A percentile compares a stretch with the other conserved stretches of the same genome.
Evolutionary conservation across 2,329 filamentous ascomycete genomes (phyloP).

Genomic region (Hymenoscyphus fructigenus): DNA sequence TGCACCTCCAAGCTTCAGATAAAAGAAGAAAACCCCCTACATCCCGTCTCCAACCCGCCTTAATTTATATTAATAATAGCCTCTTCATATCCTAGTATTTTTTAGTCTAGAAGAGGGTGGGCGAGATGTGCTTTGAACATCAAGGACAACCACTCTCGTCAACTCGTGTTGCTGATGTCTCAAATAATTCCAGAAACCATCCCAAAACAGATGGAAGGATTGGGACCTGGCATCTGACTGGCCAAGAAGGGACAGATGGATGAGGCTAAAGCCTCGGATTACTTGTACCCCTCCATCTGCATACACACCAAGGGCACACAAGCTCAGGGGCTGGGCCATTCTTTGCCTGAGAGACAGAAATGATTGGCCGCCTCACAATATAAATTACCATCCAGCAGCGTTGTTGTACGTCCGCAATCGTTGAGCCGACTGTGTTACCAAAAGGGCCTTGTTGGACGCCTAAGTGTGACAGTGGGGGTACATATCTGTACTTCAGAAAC

Average conservation of each 20-base stretch:
- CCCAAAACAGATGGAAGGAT: neutral
- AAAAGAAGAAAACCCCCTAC: neutral
- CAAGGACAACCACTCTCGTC: neutral
- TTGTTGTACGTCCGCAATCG: neutral
- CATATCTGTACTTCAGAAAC: neutral
- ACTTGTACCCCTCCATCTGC: neutral
- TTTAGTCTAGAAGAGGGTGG: neutral
- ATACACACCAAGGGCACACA: neutral
- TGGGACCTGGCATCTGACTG: neutral
- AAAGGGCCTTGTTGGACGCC: neutral
- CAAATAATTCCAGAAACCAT: neutral
- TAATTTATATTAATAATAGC: constrained; percentile 3
- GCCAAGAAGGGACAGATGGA: neutral
- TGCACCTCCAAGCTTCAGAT: constrained; percentile 4
- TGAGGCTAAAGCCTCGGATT: neutral
- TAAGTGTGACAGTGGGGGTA: neutral
- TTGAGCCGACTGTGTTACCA: neutral
- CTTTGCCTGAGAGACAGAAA: neutral
- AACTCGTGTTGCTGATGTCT: neutral
- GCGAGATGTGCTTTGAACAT: neutral
- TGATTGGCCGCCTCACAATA: neutral
- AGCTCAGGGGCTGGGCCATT: neutral
- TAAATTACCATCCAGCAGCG: neutral
- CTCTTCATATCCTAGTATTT: neutral
- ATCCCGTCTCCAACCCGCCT: constrained; percentile 1